Percentiles rank a stretch among this genome's conserved stretches.
These are phyloP conservation scores for Peniophora sp. DNA, from an alignment of 1,284 basidiomycete genomes.

Conservation along the genomic window DNA sequence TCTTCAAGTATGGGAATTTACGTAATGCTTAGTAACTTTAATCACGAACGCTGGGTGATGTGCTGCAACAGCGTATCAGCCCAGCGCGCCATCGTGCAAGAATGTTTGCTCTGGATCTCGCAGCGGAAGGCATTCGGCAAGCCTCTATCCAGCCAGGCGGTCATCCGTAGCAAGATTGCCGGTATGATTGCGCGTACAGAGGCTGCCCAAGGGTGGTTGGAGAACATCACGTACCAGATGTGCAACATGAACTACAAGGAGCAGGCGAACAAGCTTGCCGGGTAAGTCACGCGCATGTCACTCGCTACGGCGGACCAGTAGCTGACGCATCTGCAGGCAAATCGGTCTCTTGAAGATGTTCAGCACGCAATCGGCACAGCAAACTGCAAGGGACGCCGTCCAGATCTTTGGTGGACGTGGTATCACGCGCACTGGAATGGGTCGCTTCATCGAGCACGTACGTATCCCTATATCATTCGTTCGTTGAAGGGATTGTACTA, in stretches of 20 bases:
- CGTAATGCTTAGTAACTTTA: slow-evolving; percentile 44
- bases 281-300: not conserved
- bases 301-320: slow-evolving; percentile 1
- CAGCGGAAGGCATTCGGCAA: slow-evolving; percentile 85
- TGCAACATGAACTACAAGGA: slow-evolving; percentile 59
- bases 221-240: slow-evolving; percentile 90
- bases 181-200: slow-evolving; percentile 81
- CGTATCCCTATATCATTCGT: slow-evolving; percentile 22
- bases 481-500: not conserved
- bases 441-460: slow-evolving; percentile 64
- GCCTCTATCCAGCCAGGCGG: slow-evolving; percentile 75
- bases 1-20: not conserved
- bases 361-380: slow-evolving; percentile 57
- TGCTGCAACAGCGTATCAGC: slow-evolving; percentile 48
- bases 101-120: slow-evolving; percentile 65
- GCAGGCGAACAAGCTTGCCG: not conserved
- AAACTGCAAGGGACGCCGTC: slow-evolving; percentile 74
- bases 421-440: slow-evolving; percentile 71
- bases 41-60: slow-evolving; percentile 72
- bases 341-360: slow-evolving; percentile 77
- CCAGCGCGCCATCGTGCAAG: slow-evolving; percentile 57
- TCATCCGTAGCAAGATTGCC: slow-evolving; percentile 81
- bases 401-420: slow-evolving; percentile 78
- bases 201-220: slow-evolving; percentile 80
- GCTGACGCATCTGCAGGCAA: slow-evolving; percentile 31